phyloP scores from a whole-genome alignment of 805 yeast genomes.

The Ogataea siamensis region DNA sequence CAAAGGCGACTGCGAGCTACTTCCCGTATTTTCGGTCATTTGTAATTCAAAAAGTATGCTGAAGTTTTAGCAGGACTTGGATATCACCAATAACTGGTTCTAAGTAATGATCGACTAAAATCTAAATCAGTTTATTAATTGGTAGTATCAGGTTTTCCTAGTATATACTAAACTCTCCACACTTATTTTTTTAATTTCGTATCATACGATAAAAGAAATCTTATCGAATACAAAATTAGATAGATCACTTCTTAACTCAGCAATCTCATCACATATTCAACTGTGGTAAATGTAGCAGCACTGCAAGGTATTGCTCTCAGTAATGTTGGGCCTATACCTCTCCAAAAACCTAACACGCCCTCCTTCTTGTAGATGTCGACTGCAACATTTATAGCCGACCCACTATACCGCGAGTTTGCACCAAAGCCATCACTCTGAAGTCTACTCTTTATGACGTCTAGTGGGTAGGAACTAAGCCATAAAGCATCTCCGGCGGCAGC shows the following conservation, averaged over 20 bases:
- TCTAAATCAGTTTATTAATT: no score
- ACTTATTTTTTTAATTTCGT: no score
- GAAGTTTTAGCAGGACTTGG: no score
- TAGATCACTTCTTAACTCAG: conserved; percentile 37
- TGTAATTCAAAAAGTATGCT: no score
- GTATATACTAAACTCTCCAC: no score
- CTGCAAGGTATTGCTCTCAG: conserved; percentile 62
- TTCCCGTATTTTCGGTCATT: no score
- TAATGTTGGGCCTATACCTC: conserved; percentile 59
- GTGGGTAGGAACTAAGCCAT: conserved; percentile 56
- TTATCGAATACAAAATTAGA: neutral
- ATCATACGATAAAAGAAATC: no score
- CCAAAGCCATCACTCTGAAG: conserved; percentile 56
- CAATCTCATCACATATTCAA: conserved; percentile 60
- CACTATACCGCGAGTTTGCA: conserved; percentile 40
- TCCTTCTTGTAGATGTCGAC: conserved; percentile 39
- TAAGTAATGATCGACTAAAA: no score
- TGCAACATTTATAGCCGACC: conserved; percentile 37
- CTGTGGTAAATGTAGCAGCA: conserved; percentile 77
- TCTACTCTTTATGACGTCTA: conserved; percentile 51
- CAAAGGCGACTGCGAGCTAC: no score
- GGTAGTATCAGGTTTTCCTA: no score
- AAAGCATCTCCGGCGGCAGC: conserved; percentile 68
- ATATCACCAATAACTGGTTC: no score
- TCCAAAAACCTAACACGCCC: conserved; percentile 58